Evolutionary conservation across 1,139 yeast species (phyloP).

Genomic region (Yamadazyma kanchanaburiensis): DNA sequence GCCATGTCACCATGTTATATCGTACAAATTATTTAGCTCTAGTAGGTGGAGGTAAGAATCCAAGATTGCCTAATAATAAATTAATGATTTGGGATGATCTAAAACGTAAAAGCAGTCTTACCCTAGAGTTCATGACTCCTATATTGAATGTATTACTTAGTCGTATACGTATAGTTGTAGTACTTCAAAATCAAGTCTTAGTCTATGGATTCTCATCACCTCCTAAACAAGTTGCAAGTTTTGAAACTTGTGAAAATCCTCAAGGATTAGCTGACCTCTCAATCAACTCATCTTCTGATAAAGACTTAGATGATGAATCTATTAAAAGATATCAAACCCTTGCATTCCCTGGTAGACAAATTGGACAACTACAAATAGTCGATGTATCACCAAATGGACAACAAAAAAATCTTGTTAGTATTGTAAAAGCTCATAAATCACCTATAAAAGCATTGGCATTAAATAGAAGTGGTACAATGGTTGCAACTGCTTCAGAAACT

Average conservation of each 20-base stretch:
- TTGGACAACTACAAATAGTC: conserved; percentile 79
- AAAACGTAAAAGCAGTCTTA: conserved; percentile 70
- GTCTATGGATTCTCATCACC: conserved; percentile 81
- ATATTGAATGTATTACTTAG: conserved; percentile 73
- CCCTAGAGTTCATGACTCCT: conserved; percentile 71
- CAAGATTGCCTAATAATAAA: conserved; percentile 74
- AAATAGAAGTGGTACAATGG: conserved; percentile 68
- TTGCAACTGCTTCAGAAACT: conserved; percentile 84
- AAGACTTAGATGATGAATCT: conserved; percentile 2
- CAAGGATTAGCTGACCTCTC: conserved; percentile 68
- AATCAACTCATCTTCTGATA: conserved; percentile 13
- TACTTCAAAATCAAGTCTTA: conserved; percentile 61
- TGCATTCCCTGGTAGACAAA: conserved; percentile 68
- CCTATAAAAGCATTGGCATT: conserved; percentile 64
- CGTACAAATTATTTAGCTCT: conserved; percentile 86
- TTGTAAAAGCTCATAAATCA: conserved; percentile 81
- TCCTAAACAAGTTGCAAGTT: conserved; percentile 65
- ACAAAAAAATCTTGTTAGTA: conserved; percentile 60
- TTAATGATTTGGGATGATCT: conserved; percentile 89
- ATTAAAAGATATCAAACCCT: conserved; percentile 42
- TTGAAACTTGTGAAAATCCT: conserved; percentile 70
- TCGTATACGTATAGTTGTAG: conserved; percentile 70
- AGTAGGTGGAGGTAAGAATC: conserved; percentile 84
- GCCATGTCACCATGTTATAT: conserved; percentile 76
- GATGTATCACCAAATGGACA: conserved; percentile 63